Evolutionary conservation across 2,329 filamentous ascomycete species (phyloP).

Genomic region (Chrysosporium keratinophilum): DNA sequence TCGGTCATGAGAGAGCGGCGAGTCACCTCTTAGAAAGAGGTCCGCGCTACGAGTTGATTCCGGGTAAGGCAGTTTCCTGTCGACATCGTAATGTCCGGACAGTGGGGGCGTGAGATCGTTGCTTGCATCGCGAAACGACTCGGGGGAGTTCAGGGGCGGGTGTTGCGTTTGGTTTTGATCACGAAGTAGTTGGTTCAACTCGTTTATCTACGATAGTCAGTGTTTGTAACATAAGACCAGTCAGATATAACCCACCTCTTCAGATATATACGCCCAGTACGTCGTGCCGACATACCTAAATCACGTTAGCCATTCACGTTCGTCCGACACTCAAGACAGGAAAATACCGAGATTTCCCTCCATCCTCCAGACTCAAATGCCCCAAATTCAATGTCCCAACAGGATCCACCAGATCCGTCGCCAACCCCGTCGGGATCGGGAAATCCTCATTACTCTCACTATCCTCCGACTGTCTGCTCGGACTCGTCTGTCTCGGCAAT

Average conservation of each 20-base stretch:
- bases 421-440: constrained; percentile 33
- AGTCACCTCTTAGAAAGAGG: constrained; percentile 21
- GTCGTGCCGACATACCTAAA: constrained; percentile 38
- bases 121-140: neutral
- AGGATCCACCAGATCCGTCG: constrained; percentile 35
- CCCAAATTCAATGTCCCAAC: constrained; percentile 34
- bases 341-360: constrained; percentile 29
- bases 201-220: constrained; percentile 29
- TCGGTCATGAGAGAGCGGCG: constrained; percentile 27
- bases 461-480: constrained; percentile 27
- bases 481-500: constrained; percentile 24
- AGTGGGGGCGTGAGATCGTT: neutral
- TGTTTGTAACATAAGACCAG: neutral
- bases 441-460: constrained; percentile 32
- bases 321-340: neutral
- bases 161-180: constrained; percentile 30
- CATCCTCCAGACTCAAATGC: constrained; percentile 36
- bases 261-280: constrained; percentile 38
- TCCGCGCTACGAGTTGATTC: constrained; percentile 2
- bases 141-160: neutral
- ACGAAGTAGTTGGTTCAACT: constrained; percentile 36
- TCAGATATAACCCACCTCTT: constrained; percentile 26
- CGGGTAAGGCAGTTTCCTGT: neutral
- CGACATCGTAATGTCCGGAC: neutral
- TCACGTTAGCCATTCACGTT: constrained; percentile 8